A percentile compares a stretch with the other conserved stretches of the same genome.
Evolutionary conservation across 495 filamentous ascomycete genomes (phyloP).

Genomic region (Aspergillus nidulans): DNA sequence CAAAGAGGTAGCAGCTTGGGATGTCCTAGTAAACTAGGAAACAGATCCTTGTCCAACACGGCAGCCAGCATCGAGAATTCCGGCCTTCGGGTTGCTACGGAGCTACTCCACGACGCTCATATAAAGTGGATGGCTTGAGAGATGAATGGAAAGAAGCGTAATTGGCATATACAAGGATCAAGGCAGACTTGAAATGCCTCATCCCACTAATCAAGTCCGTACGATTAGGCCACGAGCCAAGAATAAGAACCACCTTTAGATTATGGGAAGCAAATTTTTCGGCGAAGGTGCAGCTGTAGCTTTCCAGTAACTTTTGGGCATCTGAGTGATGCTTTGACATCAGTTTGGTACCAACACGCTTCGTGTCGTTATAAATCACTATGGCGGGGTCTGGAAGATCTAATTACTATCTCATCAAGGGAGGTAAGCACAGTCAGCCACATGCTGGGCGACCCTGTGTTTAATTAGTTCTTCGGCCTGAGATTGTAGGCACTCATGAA

Average conservation of each 20-base stretch:
- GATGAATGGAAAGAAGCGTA: constrained; percentile 43
- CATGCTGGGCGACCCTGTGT: background rate
- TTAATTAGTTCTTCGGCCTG: background rate
- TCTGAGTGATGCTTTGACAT: constrained; percentile 19
- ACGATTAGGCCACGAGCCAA: background rate
- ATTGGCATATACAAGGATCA: constrained; percentile 46
- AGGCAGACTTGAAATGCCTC: constrained; percentile 40
- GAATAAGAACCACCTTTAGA: constrained; percentile 29
- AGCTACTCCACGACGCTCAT: constrained; percentile 28
- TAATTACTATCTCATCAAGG: background rate
- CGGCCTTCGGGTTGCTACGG: constrained; percentile 17
- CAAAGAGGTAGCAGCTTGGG: constrained; percentile 35
- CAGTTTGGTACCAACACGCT: constrained; percentile 13
- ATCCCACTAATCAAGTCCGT: constrained; percentile 32
- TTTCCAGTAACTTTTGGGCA: constrained; percentile 31
- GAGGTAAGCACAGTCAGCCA: background rate
- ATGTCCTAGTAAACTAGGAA: constrained; percentile 44
- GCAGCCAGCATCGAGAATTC: constrained; percentile 43
- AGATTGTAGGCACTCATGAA: background rate
- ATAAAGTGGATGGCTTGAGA: constrained; percentile 27
- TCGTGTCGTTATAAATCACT: background rate
- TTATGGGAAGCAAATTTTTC: constrained; percentile 40
- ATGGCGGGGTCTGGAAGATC: background rate
- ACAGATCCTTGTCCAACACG: constrained; percentile 46
- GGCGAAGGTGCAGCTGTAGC: constrained; percentile 35